Percentiles rank a stretch among this genome's conserved stretches.
These are phyloP conservation scores for Bacidia rubella DNA, from an alignment of 495 filamentous ascomycete species.

Conservation along the genomic window DNA sequence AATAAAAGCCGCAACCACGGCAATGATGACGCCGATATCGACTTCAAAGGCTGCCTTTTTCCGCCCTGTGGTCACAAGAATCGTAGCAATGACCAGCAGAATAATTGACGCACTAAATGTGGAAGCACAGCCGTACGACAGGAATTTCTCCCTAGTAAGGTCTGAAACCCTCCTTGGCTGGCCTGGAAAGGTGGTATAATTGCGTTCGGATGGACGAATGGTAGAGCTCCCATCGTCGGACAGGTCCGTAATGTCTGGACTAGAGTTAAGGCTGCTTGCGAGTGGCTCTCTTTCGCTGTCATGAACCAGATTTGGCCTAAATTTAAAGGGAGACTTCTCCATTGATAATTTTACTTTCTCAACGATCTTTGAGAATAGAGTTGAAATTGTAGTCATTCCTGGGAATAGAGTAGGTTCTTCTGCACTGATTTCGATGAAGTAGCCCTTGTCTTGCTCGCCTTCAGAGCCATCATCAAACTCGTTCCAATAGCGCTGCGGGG, in stretches of 20 bases:
- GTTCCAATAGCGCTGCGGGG: conserved; percentile 41
- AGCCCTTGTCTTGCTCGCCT: conserved; percentile 31
- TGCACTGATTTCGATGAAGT: conserved; percentile 44
- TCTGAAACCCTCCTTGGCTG: conserved; percentile 18
- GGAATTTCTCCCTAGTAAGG: conserved; percentile 32
- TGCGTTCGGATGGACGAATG: conserved; percentile 4
- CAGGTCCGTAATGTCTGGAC: conserved; percentile 12
- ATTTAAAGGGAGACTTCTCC: neutral
- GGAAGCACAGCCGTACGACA: conserved; percentile 31
- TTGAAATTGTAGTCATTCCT: conserved; percentile 29
- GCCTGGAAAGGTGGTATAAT: conserved; percentile 32
- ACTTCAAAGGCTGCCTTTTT: conserved; percentile 41
- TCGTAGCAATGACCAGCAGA: conserved; percentile 38
- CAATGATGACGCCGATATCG: conserved; percentile 45
- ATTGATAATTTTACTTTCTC: neutral
- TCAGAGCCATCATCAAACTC: conserved; percentile 54
- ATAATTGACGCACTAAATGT: conserved; percentile 34
- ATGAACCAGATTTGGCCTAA: neutral
- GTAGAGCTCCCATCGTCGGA: conserved; percentile 6
- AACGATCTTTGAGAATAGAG: neutral
- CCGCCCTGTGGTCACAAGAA: conserved; percentile 40
- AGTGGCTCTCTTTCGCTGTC: conserved; percentile 2
- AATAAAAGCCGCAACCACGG: conserved; percentile 39
- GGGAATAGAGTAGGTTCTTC: conserved; percentile 34
- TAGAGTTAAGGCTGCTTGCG: conserved; percentile 5